Evolutionary conservation across 345 rosid genomes (phyloP).

Genomic region (Excoecaria cochinchinensis): DNA sequence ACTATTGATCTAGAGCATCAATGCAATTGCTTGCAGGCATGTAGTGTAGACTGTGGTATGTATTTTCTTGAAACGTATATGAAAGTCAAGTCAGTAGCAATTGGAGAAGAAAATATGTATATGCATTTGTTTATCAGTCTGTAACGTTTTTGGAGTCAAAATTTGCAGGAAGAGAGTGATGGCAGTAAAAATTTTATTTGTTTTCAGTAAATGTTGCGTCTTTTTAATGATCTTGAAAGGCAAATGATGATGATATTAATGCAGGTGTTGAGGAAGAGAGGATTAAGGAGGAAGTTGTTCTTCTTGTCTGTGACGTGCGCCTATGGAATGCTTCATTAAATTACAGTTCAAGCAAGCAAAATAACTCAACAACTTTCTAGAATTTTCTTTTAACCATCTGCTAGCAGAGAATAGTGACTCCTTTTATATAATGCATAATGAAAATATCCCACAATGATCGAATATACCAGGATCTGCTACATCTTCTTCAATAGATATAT

Average conservation of each 20-base stretch:
- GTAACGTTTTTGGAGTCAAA: background rate
- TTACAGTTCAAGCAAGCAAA: background rate
- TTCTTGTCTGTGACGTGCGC: constrained; percentile 33
- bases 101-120: background rate
- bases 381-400: no score
- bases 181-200: background rate
- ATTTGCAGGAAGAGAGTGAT: background rate
- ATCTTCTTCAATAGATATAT: no score
- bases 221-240: background rate
- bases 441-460: no score
- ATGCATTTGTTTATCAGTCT: background rate
- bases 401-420: no score
- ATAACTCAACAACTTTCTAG: no score
- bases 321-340: constrained; percentile 8
- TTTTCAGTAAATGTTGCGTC: background rate
- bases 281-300: constrained; percentile 40
- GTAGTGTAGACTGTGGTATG: background rate
- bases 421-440: no score
- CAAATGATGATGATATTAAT: background rate
- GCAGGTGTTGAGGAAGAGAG: constrained; percentile 26
- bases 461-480: no score
- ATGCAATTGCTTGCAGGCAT: background rate
- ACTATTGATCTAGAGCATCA: background rate
- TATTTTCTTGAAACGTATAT: background rate
- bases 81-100: background rate